Base-by-base conservation (phyloP, 1,139 yeast species). In the Hanseniaspora gamundiae region DNA sequence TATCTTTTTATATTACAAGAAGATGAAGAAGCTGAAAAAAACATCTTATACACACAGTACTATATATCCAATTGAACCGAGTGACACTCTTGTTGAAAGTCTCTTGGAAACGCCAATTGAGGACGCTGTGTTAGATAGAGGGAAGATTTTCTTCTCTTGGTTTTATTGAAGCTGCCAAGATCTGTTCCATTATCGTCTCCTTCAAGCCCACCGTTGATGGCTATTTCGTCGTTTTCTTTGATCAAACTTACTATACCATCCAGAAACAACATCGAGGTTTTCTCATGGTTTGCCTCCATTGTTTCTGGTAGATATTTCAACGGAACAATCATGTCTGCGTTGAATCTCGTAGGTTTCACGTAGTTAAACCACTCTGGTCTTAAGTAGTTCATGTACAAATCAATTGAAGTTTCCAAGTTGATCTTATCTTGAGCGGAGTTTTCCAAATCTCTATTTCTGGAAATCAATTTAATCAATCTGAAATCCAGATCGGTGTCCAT, bases 401-500 rank as follows among this genome's bases (percentile, higher is more conserved):
- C 73, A 27, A 87, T 61, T 26, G 85, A 68, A 1, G 60, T 56
- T 39, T 74, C 76, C 44, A 84, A 63, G 38, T 64, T 58, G 35
- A 36, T 48, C 28, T 51, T 47, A 19, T 59, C 59, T 0, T 53
- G 52, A 10, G 49, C 48, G 2, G 56, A 40, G 7, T 45, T 42
- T 13, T 50, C 48, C 3, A 47, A 39, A 16, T 46, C 39, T 36
- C 39, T 36, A n/a, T 19, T 72, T 73, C 45, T 71, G 55, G 48
- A 68, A 35, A 78, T 81, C 84, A 91, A 78, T 49, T 94, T 71
- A 14, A 85, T 80, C 40, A 88, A 65, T 47, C 96, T 66, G 4
- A 84, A 76, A 59, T 88, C 97, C 1, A 93, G 77, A 59, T 88
- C 96, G 51, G 88, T 74, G 52, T 84, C 93, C n/a, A 87, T 70